Base-by-base conservation (phyloP, 164 flowering plant species). In the Santalum album region DNA sequence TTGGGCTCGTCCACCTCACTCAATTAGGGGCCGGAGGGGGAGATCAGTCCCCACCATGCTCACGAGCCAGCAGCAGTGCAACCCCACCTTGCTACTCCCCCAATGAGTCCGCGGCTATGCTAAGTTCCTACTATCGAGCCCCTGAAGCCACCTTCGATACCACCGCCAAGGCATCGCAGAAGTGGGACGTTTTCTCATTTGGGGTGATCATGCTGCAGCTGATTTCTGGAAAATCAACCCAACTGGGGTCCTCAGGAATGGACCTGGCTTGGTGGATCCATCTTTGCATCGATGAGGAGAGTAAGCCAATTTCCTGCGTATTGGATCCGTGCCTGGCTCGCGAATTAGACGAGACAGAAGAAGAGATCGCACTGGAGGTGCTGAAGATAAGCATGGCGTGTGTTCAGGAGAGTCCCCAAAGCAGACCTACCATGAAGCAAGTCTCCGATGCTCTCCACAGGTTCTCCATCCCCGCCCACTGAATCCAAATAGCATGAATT, bases 111-210 rank as follows among this genome's bases (percentile, higher is more conserved):
- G 18, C 55, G 7, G 12, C 60, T 9, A 17, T 12, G 25, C 48
- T 6, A 18, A 19, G 49, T 10, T 25, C 48, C 20, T 34, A 55
- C 25, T 67, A 67, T 25, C 60, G 58, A 54, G 63, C 71, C 22
- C 71, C 71, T 16, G 71, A 67, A 45, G 56, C 57, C 29, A 53
- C 57, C 40, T 49, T 58, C n/a, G 50, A 19, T 25, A 16, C 11
- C 12, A 16, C 12, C 35, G 17, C 32, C 9, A 67, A 67, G 55
- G 60, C 66, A 27, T 57, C 71, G 15, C 67, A 62, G 60, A 67
- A 67, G 14, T 67, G 71, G 71, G 71, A 67, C 36, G 60, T 62
- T 10, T 67, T 62, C 53, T 57, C 71, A 3, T 62, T 25, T 36
- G 71, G 71, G 12, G 51, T 62, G 55, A 59, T 62, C 11, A 11